A percentile compares a stretch with the other conserved stretches of the same genome.
These are phyloP conservation scores for Plasmodium inui DNA, from an alignment of 169 alveolate genomes.

Conservation along the genomic window DNA sequence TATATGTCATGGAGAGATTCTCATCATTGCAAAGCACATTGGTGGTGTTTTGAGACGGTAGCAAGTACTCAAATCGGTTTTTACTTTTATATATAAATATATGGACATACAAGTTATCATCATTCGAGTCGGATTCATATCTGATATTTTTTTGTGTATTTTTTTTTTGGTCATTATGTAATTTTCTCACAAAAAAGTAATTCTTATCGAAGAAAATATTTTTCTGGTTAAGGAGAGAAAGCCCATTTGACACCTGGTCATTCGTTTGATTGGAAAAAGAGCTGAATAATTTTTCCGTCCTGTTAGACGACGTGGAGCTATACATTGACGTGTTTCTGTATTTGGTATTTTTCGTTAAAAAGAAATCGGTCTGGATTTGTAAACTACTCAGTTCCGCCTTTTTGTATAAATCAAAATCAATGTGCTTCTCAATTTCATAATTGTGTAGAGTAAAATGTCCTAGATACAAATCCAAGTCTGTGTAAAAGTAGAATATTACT, in stretches of 20 bases:
- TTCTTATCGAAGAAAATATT: constrained; percentile 61
- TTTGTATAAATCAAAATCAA: constrained; percentile 47
- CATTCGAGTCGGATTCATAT: constrained; percentile 31
- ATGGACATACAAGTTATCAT: constrained; percentile 36
- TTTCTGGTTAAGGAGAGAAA: constrained; percentile 38
- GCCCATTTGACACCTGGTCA: not conserved
- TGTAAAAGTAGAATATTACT: constrained; percentile 44
- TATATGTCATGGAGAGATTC: constrained; percentile 18
- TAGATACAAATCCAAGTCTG: constrained; percentile 44
- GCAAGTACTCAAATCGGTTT: constrained; percentile 60
- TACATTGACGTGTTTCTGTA: not conserved
- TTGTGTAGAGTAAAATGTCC: constrained; percentile 33
- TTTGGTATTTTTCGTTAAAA: constrained; percentile 7
- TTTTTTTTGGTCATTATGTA: constrained; percentile 58
- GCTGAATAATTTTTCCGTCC: constrained; percentile 11
- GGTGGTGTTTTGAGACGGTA: constrained; percentile 34
- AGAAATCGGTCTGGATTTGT: not conserved
- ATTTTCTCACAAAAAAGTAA: constrained; percentile 64
- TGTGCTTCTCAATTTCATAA: constrained; percentile 68
- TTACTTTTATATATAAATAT: constrained; percentile 71
- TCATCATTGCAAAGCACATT: constrained; percentile 45
- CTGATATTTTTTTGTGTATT: constrained; percentile 16
- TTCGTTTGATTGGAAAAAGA: constrained; percentile 2
- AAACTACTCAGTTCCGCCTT: not conserved
- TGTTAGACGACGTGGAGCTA: constrained; percentile 40